phyloP scores from a whole-genome alignment of 192 early-diverging fungal genomes.

The Umbelopsis sp. region DNA sequence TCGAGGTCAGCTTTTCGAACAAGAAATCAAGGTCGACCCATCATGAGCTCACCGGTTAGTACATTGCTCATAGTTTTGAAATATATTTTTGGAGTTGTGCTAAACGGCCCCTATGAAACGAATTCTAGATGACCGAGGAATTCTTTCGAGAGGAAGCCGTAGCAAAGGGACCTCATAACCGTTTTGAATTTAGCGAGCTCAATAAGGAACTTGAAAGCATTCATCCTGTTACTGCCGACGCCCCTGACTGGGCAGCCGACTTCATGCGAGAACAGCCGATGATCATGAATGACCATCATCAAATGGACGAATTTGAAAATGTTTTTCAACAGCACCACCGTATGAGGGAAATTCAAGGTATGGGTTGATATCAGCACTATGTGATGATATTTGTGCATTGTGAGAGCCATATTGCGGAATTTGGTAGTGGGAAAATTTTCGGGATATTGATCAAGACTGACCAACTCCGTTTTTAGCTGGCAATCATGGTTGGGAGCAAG shows the following conservation, averaged over 20 bases:
- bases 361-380: neutral
- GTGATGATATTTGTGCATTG: neutral
- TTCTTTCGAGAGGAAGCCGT: constrained; percentile 49
- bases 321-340: constrained; percentile 34
- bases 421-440: neutral
- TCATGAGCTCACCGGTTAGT: constrained; percentile 14
- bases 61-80: neutral
- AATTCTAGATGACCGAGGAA: constrained; percentile 56
- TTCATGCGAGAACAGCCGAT: constrained; percentile 62
- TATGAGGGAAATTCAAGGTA: neutral
- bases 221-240: constrained; percentile 26
- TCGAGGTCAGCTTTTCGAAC: constrained; percentile 29
- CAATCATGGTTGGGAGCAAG: constrained; percentile 47
- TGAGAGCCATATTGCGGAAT: neutral
- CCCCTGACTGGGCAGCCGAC: constrained; percentile 69
- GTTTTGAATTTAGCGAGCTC: constrained; percentile 76
- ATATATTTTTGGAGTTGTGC: neutral
- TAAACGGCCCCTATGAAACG: neutral
- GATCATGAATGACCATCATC: constrained; percentile 25
- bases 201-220: constrained; percentile 66
- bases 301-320: constrained; percentile 53
- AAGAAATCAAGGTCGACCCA: neutral
- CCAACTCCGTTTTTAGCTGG: constrained; percentile 5
- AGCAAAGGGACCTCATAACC: constrained; percentile 31
- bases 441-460: neutral